Conservation (phyloP, 2,329 filamentous ascomycete species). For the Aotearoamyces nothofagi region DNA sequence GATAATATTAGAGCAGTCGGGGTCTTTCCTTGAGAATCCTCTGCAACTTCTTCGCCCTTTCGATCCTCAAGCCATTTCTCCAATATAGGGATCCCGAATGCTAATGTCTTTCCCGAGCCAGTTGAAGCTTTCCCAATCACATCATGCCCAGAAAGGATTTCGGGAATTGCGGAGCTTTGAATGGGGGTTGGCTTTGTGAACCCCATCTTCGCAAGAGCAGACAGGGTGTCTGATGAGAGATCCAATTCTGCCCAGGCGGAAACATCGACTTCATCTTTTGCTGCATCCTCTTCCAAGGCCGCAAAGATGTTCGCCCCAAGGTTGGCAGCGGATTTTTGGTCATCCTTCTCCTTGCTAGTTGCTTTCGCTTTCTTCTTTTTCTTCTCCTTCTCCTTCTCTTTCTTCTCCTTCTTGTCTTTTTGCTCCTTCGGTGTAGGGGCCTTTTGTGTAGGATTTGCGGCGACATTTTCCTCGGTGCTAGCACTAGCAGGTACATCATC, state of each 20-base stretch:
- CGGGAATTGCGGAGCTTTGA: conserved; percentile 65
- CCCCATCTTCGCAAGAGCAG: conserved; percentile 61
- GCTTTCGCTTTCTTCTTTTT: conserved; percentile 16
- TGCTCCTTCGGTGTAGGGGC: conserved; percentile 12
- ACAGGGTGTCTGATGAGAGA: conserved; percentile 56
- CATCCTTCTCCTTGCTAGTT: conserved; percentile 15
- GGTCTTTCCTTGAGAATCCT: conserved; percentile 20
- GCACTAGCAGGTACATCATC: conserved; percentile 10
- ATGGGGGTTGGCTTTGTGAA: conserved; percentile 74
- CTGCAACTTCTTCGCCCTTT: conserved; percentile 24
- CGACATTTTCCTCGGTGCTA: conserved; percentile 1
- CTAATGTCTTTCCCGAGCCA: conserved; percentile 90
- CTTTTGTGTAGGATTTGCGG: conserved; percentile 9
- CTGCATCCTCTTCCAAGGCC: conserved; percentile 34
- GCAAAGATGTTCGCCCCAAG: conserved; percentile 14
- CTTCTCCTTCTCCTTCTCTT: conserved; percentile 15
- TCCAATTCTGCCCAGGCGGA: conserved; percentile 65
- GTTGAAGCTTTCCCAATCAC: conserved; percentile 94
- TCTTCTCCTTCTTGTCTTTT: conserved; percentile 13
- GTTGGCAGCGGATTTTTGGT: conserved; percentile 9
- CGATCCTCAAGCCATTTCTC: conserved; percentile 57
- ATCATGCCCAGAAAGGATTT: conserved; percentile 71
- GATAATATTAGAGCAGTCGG: conserved; percentile 73
- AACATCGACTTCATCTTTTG: conserved; percentile 51
- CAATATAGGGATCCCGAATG: conserved; percentile 86